A percentile compares a stretch with the other conserved stretches of the same genome.
Conservation (phyloP, 2,329 filamentous ascomycete species). For the Macroventuria anomochaeta region DNA sequence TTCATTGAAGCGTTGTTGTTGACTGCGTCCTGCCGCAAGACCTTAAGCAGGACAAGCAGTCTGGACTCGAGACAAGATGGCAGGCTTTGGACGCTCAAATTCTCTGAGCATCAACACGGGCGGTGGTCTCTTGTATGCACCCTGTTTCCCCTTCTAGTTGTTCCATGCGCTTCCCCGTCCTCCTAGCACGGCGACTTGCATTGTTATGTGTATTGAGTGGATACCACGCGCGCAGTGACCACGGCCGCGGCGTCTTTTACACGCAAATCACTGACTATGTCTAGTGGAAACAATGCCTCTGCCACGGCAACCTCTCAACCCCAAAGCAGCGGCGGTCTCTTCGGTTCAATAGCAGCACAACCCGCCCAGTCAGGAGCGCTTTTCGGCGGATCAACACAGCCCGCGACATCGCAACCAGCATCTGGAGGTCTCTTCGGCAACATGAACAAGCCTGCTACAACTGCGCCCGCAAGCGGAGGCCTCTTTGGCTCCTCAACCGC, state of each 20-base stretch:
- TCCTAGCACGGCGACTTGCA: conserved; percentile 1
- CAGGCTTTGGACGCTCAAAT: conserved; percentile 57
- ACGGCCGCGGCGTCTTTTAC: conserved; percentile 3
- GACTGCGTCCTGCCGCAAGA: not conserved
- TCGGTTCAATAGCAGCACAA: conserved; percentile 43
- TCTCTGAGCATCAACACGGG: conserved; percentile 63
- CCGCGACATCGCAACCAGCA: conserved; percentile 31
- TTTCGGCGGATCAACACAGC: conserved; percentile 27
- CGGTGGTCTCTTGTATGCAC: conserved; percentile 57
- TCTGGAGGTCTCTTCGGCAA: conserved; percentile 47
- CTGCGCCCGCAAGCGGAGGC: conserved; percentile 34
- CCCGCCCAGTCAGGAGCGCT: conserved; percentile 30
- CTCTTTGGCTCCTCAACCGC: conserved; percentile 47
- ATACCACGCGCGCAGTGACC: conserved; percentile 16
- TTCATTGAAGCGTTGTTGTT: not conserved
- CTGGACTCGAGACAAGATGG: conserved; percentile 29
- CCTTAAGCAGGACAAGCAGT: not conserved
- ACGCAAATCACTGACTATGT: conserved; percentile 29
- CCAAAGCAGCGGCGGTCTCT: conserved; percentile 40
- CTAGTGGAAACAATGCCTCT: conserved; percentile 40
- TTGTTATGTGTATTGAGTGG: not conserved
- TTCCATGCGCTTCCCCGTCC: not conserved
- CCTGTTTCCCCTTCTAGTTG: not conserved
- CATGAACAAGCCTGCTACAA: conserved; percentile 42
- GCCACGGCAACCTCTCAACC: conserved; percentile 31